Evolutionary conservation across 2,329 filamentous ascomycete species (phyloP).

Genomic region (Diaporthe velutina): DNA sequence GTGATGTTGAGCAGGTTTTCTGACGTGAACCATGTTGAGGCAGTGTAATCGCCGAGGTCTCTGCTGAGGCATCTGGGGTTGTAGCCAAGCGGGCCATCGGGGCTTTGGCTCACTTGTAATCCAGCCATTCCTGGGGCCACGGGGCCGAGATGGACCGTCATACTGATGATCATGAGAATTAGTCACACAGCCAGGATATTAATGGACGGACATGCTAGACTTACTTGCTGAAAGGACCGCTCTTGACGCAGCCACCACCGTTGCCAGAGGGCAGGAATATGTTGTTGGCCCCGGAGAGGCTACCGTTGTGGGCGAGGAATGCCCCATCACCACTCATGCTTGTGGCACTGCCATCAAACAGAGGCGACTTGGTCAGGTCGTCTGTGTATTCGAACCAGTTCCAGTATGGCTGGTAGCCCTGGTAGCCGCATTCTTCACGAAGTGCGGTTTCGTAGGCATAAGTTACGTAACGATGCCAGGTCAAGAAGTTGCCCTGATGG

Average conservation of each 20-base stretch:
- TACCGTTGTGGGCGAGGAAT: slow-evolving; percentile 21
- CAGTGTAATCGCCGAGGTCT: slow-evolving; percentile 41
- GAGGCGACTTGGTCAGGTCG: slow-evolving; percentile 12
- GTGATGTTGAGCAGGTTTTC: slow-evolving; percentile 45
- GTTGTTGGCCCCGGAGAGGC: not conserved
- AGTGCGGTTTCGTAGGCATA: slow-evolving; percentile 26
- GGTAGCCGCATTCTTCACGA: slow-evolving; percentile 33
- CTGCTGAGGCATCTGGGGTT: slow-evolving; percentile 46
- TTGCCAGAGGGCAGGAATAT: slow-evolving; percentile 27
- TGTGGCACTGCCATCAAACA: slow-evolving; percentile 30
- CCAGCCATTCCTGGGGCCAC: not conserved
- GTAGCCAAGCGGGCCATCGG: slow-evolving; percentile 38
- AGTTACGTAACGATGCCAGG: slow-evolving; percentile 30
- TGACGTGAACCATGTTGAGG: slow-evolving; percentile 42
- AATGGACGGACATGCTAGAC: not conserved
- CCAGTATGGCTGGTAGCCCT: slow-evolving; percentile 34
- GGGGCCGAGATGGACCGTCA: slow-evolving; percentile 30
- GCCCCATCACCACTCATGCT: slow-evolving; percentile 31
- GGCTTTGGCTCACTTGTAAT: not conserved
- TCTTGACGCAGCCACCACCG: slow-evolving; percentile 32
- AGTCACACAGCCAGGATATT: not conserved
- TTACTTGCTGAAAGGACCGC: slow-evolving; percentile 31
- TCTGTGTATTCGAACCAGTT: slow-evolving; percentile 15
- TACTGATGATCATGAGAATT: not conserved
- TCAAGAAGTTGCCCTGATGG: slow-evolving; percentile 28